Conservation (phyloP, 2,329 filamentous ascomycete species). For the Ceratocystis destructans region DNA sequence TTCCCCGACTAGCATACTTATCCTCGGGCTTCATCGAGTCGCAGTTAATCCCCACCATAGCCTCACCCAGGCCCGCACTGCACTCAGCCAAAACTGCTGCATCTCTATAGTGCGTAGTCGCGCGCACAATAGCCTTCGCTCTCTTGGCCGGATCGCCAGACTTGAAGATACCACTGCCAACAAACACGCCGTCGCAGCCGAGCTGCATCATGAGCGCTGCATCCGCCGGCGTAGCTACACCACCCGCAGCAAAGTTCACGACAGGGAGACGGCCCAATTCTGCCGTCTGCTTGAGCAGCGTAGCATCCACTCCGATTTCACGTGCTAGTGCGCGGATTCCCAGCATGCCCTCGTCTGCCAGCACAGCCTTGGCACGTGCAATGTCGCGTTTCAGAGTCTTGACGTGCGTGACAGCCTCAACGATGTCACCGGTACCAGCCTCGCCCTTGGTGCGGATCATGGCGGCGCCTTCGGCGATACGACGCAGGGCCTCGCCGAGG, state of each 20-base stretch:
- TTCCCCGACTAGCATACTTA: constrained; percentile 74
- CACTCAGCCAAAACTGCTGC: constrained; percentile 74
- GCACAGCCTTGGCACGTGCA: constrained; percentile 60
- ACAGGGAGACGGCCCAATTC: constrained; percentile 80
- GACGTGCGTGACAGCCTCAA: constrained; percentile 94
- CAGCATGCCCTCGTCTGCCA: constrained; percentile 40
- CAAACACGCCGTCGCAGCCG: constrained; percentile 94
- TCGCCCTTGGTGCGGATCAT: constrained; percentile 99
- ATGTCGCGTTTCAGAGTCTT: constrained; percentile 79
- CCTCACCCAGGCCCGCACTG: constrained; percentile 81
- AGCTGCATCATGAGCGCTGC: constrained; percentile 97
- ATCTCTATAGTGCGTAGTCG: constrained; percentile 81
- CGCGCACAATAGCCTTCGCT: constrained; percentile 87
- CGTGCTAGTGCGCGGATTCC: constrained; percentile 59
- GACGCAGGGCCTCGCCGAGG: constrained; percentile 79
- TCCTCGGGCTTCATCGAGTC: constrained; percentile 61
- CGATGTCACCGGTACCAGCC: constrained; percentile 90
- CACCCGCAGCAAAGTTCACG: constrained; percentile 96
- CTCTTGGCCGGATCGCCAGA: constrained; percentile 78
- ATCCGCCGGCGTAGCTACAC: constrained; percentile 96
- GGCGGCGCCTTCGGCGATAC: constrained; percentile 84
- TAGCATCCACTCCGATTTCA: constrained; percentile 64
- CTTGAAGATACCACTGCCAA: constrained; percentile 96
- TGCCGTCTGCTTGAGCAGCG: constrained; percentile 72
- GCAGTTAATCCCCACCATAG: constrained; percentile 93